Evolutionary conservation across 306 rosid species (phyloP).

Genomic region (Coriaria nepalensis): DNA sequence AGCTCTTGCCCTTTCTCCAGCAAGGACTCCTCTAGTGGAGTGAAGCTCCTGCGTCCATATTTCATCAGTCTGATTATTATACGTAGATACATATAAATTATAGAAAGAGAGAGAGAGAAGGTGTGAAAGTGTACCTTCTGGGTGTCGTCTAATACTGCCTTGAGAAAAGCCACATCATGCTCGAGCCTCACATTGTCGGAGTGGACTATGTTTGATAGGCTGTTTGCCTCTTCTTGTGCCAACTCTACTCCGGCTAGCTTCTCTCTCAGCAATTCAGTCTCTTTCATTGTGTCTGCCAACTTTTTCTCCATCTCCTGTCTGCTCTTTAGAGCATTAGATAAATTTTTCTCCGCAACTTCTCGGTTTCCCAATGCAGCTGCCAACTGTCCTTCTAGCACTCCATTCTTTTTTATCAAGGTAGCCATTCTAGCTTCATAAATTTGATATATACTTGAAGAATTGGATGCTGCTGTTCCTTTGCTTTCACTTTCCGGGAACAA

Average conservation of each 20-base stretch:
- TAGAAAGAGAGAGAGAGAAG: conserved; percentile 1
- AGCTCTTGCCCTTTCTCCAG: conserved; percentile 86
- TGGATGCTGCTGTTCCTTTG: conserved; percentile 36
- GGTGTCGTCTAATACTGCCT: conserved; percentile 90
- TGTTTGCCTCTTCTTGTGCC: conserved; percentile 76
- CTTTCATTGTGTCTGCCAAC: conserved; percentile 39
- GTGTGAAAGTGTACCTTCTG: conserved; percentile 48
- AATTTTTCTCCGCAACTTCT: conserved; percentile 66
- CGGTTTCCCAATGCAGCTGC: conserved; percentile 56
- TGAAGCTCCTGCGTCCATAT: conserved; percentile 55
- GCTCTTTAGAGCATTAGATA: conserved; percentile 52
- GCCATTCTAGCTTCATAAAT: conserved; percentile 66
- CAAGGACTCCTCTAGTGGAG: conserved; percentile 87
- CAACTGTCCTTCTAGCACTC: conserved; percentile 74
- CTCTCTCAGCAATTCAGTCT: conserved; percentile 64
- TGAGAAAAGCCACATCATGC: conserved; percentile 97
- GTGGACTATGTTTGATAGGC: conserved; percentile 72
- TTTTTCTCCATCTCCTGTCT: conserved; percentile 66
- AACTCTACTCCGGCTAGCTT: conserved; percentile 61
- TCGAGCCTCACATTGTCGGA: conserved; percentile 92
- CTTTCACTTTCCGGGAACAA: conserved; percentile 30
- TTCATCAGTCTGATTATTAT: no score
- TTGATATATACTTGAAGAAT: conserved; percentile 49
- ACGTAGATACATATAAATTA: no score
- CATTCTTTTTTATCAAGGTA: conserved; percentile 49